A percentile compares a stretch with the other conserved stretches of the same genome.
phyloP scores from a whole-genome alignment of 164 flowering plant species.

The Vitis cinerea region DNA sequence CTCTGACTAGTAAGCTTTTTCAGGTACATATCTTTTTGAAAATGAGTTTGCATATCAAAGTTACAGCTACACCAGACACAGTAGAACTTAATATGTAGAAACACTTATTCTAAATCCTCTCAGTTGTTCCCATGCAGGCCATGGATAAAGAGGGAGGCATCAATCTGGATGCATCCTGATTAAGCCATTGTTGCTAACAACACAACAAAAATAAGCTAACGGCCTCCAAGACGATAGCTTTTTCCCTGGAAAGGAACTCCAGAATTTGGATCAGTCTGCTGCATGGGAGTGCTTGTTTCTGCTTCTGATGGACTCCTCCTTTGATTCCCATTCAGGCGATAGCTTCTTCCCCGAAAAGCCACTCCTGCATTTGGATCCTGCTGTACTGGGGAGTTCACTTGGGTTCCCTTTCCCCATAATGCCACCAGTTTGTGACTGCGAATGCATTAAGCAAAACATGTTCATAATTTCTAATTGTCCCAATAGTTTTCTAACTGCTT shows the following conservation, averaged over 20 bases:
- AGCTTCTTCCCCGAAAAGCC: conserved; percentile 29
- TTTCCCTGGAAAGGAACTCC: conserved; percentile 46
- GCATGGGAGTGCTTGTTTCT: neutral
- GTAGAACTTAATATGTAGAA: too few relatives aligned
- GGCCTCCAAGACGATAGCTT: conserved; percentile 37
- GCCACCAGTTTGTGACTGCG: conserved; percentile 52
- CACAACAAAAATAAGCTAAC: neutral
- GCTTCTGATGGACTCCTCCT: conserved; percentile 4
- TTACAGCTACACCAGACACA: too few relatives aligned
- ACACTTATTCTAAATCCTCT: too few relatives aligned
- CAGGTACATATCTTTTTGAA: too few relatives aligned
- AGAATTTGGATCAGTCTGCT: conserved; percentile 25
- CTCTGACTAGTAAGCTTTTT: too few relatives aligned
- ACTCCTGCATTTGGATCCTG: conserved; percentile 29
- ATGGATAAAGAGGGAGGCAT: too few relatives aligned
- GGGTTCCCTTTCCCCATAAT: conserved; percentile 48
- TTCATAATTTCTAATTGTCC: too few relatives aligned
- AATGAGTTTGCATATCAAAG: too few relatives aligned
- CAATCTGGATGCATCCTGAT: too few relatives aligned
- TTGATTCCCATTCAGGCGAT: conserved; percentile 16
- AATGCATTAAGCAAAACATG: neutral
- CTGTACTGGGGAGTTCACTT: conserved; percentile 40
- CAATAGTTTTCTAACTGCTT: too few relatives aligned
- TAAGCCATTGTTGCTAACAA: neutral
- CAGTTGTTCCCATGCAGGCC: too few relatives aligned